Evolutionary conservation across 352 stramenopile species (phyloP).

Genomic region (Globisporangium rhizosaccharum): DNA sequence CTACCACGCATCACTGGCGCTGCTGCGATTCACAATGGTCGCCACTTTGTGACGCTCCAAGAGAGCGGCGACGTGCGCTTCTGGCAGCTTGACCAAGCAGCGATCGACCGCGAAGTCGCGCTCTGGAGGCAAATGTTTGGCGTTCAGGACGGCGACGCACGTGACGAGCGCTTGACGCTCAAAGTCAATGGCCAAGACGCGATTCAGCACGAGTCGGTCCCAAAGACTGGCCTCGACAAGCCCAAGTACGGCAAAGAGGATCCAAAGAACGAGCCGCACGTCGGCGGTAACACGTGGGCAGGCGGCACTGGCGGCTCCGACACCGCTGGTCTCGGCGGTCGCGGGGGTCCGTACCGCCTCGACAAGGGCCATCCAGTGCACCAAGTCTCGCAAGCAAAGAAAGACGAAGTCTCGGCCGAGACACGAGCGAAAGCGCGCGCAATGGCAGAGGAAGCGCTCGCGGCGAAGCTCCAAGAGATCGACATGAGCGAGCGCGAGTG

Average conservation of each 20-base stretch:
- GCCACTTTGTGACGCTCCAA: slow-evolving; percentile 50
- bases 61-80: slow-evolving; percentile 45
- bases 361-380: slow-evolving; percentile 92
- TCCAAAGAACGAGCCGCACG: slow-evolving; percentile 90
- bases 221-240: slow-evolving; percentile 56
- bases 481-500: slow-evolving; percentile 83
- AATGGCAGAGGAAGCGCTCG: slow-evolving; percentile 73
- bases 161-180: slow-evolving; percentile 22
- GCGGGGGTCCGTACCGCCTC: slow-evolving; percentile 92
- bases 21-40: slow-evolving; percentile 24
- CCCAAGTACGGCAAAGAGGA: slow-evolving; percentile 95
- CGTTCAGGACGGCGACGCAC: slow-evolving; percentile 10
- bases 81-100: slow-evolving; percentile 53
- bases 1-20: slow-evolving; percentile 35
- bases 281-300: slow-evolving; percentile 95
- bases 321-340: slow-evolving; percentile 89
- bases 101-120: slow-evolving; percentile 38
- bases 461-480: slow-evolving; percentile 64
- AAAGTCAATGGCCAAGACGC: slow-evolving; percentile 38
- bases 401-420: slow-evolving; percentile 91
- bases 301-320: slow-evolving; percentile 90
- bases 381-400: slow-evolving; percentile 92
- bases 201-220: slow-evolving; percentile 36
- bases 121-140: slow-evolving; percentile 74
- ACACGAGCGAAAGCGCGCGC: slow-evolving; percentile 48